Percentiles rank a stretch among this genome's conserved stretches.
phyloP scores from a whole-genome alignment of 192 early-diverging fungal genomes.

The Lobosporangium transversale region DNA sequence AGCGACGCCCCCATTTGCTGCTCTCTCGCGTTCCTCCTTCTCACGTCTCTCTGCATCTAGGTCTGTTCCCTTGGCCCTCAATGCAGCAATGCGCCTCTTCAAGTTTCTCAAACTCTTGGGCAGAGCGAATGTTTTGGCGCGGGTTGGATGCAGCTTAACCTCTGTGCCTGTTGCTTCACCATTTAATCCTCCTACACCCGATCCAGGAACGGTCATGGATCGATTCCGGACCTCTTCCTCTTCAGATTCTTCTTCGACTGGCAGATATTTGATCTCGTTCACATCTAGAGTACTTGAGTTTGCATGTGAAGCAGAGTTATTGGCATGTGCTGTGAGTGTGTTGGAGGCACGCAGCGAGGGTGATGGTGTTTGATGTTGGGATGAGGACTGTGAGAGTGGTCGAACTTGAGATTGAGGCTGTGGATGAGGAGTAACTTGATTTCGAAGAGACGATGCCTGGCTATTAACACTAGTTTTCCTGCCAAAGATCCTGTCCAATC shows the following conservation, averaged over 20 bases:
- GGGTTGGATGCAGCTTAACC: slow-evolving; percentile 49
- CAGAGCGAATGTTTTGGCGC: slow-evolving; percentile 43
- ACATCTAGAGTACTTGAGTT: slow-evolving; percentile 29
- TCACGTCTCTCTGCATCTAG: slow-evolving; percentile 46
- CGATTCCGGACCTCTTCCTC: slow-evolving; percentile 34
- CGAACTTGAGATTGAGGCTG: slow-evolving; percentile 12
- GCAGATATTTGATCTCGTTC: slow-evolving; percentile 24
- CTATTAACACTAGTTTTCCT: slow-evolving; percentile 30
- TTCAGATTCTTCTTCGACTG: slow-evolving; percentile 30
- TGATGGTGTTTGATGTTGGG: slow-evolving; percentile 1
- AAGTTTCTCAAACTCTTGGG: slow-evolving; percentile 45
- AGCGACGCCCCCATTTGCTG: slow-evolving; percentile 5
- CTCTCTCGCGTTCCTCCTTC: slow-evolving; percentile 39
- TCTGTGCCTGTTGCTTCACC: slow-evolving; percentile 23
- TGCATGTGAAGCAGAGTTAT: background rate
- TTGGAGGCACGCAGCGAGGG: slow-evolving; percentile 10
- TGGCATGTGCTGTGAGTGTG: slow-evolving; percentile 6
- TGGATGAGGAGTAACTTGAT: slow-evolving; percentile 41
- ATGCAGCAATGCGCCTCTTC: slow-evolving; percentile 47
- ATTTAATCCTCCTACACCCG: slow-evolving; percentile 7
- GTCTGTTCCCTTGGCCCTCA: slow-evolving; percentile 49
- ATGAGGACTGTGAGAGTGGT: background rate
- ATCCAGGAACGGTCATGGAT: slow-evolving; percentile 7
- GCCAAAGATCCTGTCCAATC: slow-evolving; percentile 38
- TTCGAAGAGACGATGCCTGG: slow-evolving; percentile 3